Conservation (phyloP, 1,139 yeast species). For the Saccharomyces pastorianus region DNA sequence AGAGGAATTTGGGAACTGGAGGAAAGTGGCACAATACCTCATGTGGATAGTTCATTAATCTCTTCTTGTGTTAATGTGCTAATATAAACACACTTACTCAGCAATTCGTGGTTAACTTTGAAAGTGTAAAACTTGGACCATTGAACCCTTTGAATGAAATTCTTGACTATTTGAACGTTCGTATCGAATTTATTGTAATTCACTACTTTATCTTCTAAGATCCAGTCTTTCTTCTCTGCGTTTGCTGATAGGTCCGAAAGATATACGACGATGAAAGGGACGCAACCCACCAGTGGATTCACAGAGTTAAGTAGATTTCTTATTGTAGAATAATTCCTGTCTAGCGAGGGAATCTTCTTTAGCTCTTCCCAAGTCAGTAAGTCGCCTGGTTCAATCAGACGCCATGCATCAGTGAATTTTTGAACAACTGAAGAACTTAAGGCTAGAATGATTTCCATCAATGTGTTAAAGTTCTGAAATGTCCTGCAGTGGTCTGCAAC, state of each 20-base stretch:
- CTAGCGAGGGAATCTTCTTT: conserved; percentile 56
- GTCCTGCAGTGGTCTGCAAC: conserved; percentile 64
- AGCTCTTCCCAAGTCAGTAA: conserved; percentile 57
- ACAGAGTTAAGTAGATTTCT: conserved; percentile 55
- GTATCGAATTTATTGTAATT: conserved; percentile 75
- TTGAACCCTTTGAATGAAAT: conserved; percentile 73
- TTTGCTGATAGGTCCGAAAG: conserved; percentile 76
- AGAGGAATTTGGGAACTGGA: background rate
- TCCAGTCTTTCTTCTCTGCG: conserved; percentile 48
- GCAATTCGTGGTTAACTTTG: conserved; percentile 46
- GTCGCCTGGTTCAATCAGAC: conserved; percentile 44
- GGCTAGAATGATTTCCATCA: conserved; percentile 82
- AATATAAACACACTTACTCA: conserved; percentile 78
- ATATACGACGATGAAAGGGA: conserved; percentile 84
- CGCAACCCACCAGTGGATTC: conserved; percentile 69
- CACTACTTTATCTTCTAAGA: conserved; percentile 40
- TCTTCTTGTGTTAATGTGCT: conserved; percentile 71
- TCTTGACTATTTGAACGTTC: conserved; percentile 70
- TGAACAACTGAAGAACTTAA: conserved; percentile 64
- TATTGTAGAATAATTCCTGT: conserved; percentile 56
- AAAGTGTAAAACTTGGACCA: conserved; percentile 65
- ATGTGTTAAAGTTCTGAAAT: conserved; percentile 77
- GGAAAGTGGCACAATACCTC: background rate
- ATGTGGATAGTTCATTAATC: conserved; percentile 32
- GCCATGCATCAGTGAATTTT: conserved; percentile 68